Evolutionary conservation across 176 grass and related monocot species (phyloP).

Genomic region (Cymbopogon citratus): DNA sequence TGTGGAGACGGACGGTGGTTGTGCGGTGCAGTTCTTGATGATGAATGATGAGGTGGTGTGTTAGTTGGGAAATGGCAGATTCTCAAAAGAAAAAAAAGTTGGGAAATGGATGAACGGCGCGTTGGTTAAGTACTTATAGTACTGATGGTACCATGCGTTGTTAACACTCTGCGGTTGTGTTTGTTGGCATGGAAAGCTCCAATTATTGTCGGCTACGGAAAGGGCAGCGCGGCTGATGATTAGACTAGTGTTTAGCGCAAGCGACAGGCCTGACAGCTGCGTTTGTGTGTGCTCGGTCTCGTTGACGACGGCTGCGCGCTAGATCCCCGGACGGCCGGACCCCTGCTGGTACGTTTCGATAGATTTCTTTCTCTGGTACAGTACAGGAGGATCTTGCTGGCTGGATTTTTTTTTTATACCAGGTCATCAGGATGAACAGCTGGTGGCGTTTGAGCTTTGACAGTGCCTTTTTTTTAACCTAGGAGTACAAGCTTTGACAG

Average conservation of each 20-base stretch:
- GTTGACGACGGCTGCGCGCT: neutral
- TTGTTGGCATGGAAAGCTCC: slow-evolving; percentile 4
- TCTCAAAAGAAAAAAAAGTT: too few species aligned
- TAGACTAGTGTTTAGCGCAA: neutral
- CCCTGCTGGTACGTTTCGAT: too few species aligned
- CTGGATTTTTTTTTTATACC: neutral
- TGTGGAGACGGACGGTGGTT: neutral
- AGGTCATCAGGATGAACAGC: neutral
- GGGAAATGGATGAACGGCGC: too few species aligned
- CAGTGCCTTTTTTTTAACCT: too few species aligned
- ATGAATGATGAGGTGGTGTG: neutral
- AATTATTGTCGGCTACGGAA: neutral
- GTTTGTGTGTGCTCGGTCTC: neutral
- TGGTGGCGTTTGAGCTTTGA: neutral
- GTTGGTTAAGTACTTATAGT: too few species aligned
- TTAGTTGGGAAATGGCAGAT: neutral
- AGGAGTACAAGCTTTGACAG: too few species aligned
- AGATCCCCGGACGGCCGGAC: too few species aligned
- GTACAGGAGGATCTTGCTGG: neutral
- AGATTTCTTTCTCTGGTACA: too few species aligned
- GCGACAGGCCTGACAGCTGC: slow-evolving; percentile 12
- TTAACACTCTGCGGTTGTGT: neutral
- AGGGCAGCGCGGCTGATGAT: neutral
- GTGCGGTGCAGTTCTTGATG: too few species aligned
- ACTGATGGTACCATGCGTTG: neutral